Percentiles rank a stretch among this genome's conserved stretches.
phyloP scores from a whole-genome alignment of 805 yeast species.

The Wickerhamiella sergipiensis region DNA sequence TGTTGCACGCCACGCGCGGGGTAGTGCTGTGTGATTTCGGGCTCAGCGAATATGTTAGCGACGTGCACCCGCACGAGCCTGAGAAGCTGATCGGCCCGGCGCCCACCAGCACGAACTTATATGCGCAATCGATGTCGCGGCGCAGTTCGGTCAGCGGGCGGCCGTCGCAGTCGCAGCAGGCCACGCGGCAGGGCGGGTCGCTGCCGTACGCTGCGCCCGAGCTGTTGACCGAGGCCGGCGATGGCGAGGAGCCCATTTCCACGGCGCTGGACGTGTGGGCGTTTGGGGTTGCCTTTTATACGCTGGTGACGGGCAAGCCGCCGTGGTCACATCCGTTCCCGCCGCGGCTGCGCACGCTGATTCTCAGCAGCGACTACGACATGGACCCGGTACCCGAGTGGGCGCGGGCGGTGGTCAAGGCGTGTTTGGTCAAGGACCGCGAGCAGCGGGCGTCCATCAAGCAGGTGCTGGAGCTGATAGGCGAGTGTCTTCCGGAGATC shows the following conservation, averaged over 20 bases:
- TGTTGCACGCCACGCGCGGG: conserved; percentile 33
- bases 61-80: not conserved
- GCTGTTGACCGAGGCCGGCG: conserved; percentile 46
- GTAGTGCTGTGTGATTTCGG: conserved; percentile 81
- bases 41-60: conserved; percentile 34
- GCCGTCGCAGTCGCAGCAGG: not conserved
- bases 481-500: not conserved
- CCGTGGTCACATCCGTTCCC: conserved; percentile 81
- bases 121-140: not conserved
- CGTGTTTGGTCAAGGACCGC: conserved; percentile 3
- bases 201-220: conserved; percentile 91
- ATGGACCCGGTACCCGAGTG: not conserved
- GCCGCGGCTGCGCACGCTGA: conserved; percentile 62
- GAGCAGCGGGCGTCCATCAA: conserved; percentile 1
- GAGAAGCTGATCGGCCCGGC: conserved; percentile 4
- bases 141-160: not conserved
- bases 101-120: not conserved
- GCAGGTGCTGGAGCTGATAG: not conserved
- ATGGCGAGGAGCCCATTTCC: conserved; percentile 34
- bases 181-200: conserved; percentile 51
- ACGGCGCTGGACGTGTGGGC: conserved; percentile 85
- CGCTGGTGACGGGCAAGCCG: conserved; percentile 57
- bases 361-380: conserved; percentile 25
- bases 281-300: conserved; percentile 62
- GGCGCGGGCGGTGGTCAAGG: conserved; percentile 1